A percentile compares a stretch with the other conserved stretches of the same genome.
These are phyloP conservation scores for Plasmodium vivax DNA, from an alignment of 169 alveolate species.

Conservation along the genomic window DNA sequence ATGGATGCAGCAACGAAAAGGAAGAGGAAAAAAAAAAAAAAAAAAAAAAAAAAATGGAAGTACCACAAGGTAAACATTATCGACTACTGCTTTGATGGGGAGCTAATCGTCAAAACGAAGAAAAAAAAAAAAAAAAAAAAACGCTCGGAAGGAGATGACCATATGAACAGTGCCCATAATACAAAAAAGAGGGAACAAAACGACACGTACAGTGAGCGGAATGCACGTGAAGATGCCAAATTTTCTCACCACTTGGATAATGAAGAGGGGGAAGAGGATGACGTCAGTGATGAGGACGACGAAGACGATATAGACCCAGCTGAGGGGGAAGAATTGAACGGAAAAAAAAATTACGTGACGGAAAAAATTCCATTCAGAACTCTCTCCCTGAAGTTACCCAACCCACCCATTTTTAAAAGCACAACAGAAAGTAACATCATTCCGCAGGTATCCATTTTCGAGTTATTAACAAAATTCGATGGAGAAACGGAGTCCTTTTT, in stretches of 20 bases:
- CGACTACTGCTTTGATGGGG: slow-evolving; percentile 75
- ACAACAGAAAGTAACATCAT: slow-evolving; percentile 90
- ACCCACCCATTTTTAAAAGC: slow-evolving; percentile 95
- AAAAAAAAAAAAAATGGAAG: slow-evolving; percentile 33
- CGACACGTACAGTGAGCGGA: not conserved
- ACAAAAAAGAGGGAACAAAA: not conserved
- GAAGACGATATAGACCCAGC: not conserved
- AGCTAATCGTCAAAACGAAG: slow-evolving; percentile 32
- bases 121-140: slow-evolving; percentile 17
- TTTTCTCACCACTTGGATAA: not conserved
- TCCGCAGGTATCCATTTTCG: slow-evolving; percentile 94
- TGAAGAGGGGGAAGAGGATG: not conserved
- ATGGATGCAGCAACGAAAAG: not conserved
- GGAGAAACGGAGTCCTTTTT: slow-evolving; percentile 94
- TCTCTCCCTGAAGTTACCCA: slow-evolving; percentile 85
- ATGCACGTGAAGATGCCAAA: not conserved
- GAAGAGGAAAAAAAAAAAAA: not conserved
- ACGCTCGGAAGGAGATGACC: not conserved
- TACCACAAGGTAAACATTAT: slow-evolving; percentile 39
- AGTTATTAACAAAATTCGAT: slow-evolving; percentile 94
- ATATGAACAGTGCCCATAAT: not conserved
- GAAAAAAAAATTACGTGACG: slow-evolving; percentile 45
- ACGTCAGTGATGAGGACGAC: not conserved
- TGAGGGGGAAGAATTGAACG: slow-evolving; percentile 72
- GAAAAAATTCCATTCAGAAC: slow-evolving; percentile 76